Percentiles rank a stretch among this genome's conserved stretches.
These are phyloP conservation scores for Colletotrichum coccodes DNA, from an alignment of 2,329 filamentous ascomycete species.

Conservation along the genomic window DNA sequence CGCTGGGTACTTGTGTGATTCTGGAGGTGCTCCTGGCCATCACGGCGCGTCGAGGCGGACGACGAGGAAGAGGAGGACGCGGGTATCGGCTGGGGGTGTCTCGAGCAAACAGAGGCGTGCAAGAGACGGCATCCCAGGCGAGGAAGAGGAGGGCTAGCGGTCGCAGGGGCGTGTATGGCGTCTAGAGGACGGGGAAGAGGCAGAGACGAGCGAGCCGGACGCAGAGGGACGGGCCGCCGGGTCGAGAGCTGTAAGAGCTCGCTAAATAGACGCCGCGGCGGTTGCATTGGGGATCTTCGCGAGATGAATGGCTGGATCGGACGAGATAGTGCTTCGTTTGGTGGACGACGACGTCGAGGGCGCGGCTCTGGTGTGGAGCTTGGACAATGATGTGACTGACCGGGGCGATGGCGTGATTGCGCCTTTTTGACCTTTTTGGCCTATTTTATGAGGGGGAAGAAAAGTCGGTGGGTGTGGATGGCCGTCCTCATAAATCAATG, in stretches of 20 bases:
- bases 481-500: background rate
- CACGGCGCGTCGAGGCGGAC: background rate
- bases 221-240: conserved; percentile 26
- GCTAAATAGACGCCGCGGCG: conserved; percentile 32
- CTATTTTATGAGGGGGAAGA: conserved; percentile 6
- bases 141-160: background rate
- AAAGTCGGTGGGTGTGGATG: conserved; percentile 7
- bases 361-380: conserved; percentile 34
- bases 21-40: background rate
- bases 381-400: conserved; percentile 31
- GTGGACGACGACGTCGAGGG: conserved; percentile 27
- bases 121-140: background rate
- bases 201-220: background rate
- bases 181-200: background rate
- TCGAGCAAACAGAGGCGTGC: conserved; percentile 22
- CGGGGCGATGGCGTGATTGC: conserved; percentile 33
- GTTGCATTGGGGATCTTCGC: conserved; percentile 23
- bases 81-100: conserved; percentile 25
- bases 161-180: background rate
- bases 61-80: background rate
- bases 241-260: conserved; percentile 28
- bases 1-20: background rate
- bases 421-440: background rate
- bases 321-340: conserved; percentile 28
- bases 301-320: conserved; percentile 15